A percentile compares a stretch with the other conserved stretches of the same genome.
phyloP scores from a whole-genome alignment of 352 stramenopile genomes.

The Phytophthora pini region DNA sequence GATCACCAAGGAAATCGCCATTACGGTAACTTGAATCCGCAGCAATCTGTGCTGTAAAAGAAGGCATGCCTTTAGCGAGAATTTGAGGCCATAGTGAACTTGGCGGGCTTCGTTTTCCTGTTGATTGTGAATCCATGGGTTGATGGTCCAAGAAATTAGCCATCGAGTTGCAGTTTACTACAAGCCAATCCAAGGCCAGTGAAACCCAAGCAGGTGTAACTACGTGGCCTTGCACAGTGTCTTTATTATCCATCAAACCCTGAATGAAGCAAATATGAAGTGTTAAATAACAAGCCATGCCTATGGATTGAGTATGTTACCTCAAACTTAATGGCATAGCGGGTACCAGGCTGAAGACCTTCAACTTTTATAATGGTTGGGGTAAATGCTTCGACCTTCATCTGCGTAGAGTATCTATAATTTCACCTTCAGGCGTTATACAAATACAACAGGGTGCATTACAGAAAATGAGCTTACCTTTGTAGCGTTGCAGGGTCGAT shows the following conservation, averaged over 20 bases:
- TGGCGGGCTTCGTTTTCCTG: background rate
- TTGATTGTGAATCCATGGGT: conserved; percentile 1
- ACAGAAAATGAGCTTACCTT: conserved; percentile 25
- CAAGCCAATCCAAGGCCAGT: conserved; percentile 59
- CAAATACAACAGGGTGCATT: background rate
- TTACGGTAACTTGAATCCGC: conserved; percentile 39
- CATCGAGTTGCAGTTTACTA: conserved; percentile 55
- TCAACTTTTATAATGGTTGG: conserved; percentile 74
- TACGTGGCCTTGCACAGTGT: conserved; percentile 34
- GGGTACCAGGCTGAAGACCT: conserved; percentile 52
- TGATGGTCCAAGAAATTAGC: conserved; percentile 24
- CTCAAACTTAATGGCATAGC: conserved; percentile 69
- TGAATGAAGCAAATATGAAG: conserved; percentile 8
- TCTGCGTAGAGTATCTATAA: conserved; percentile 29
- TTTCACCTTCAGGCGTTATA: background rate
- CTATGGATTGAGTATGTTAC: conserved; percentile 22
- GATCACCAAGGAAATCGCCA: conserved; percentile 51
- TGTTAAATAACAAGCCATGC: no score
- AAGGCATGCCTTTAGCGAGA: conserved; percentile 38
- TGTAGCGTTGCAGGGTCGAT: conserved; percentile 39
- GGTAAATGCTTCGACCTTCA: conserved; percentile 50
- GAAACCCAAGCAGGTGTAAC: conserved; percentile 45
- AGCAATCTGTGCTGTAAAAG: conserved; percentile 45
- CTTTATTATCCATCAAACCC: conserved; percentile 46
- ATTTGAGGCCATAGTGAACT: conserved; percentile 51